Evolutionary conservation across 305 asterid genomes (phyloP), one percentile per base, ranked within the genome.

Genomic region (Coffea humblotiana): DNA sequence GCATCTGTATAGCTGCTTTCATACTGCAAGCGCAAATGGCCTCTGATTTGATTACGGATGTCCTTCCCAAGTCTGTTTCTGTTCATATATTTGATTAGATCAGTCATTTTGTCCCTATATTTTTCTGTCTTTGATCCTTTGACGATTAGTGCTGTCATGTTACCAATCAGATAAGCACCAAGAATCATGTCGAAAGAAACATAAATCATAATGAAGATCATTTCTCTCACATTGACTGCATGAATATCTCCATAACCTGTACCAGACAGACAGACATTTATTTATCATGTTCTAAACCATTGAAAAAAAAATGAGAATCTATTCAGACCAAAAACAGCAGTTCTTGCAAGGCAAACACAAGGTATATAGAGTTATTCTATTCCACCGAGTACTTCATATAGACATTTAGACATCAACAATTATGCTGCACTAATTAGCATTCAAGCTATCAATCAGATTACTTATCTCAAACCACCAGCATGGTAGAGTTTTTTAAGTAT

Each of bases 231-330:
- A 81, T 95, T 95, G 47, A 95, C 99, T 0, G 99, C 98, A 77
- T 93, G 98, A 84, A 95, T 90, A 77, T 95, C 99, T 83, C 99
- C 99, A 84, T 95, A 95, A 68, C 99, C 98, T 94, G 91, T 58
- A 79, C 48, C 16, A 79, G 61, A 76, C 23, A 79, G 61, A 76
- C 23, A 73, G 71, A 49, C 23, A 78, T 16, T 15, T 25, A 69
- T 37, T 29, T 18, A 52, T 74, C 68, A 35, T 47, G 45, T 9
- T 61, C 8, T 11, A n/a, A 68, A 21, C 61, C 61, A 65, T 51
- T 51, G n/a, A 51, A 35, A 68, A 60, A 68, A 60, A 43, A 47
- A 5, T 13, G 72, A 47, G 32, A 37, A 0, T 14, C 18, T 2
- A 51, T 37, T 8, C 61, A 54, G 23, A 54, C 61, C n/a, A 54